Percentiles rank a stretch among this genome's conserved stretches.
Evolutionary conservation across 2,329 filamentous ascomycete species (phyloP).

Genomic region (Didymella segeticola): DNA sequence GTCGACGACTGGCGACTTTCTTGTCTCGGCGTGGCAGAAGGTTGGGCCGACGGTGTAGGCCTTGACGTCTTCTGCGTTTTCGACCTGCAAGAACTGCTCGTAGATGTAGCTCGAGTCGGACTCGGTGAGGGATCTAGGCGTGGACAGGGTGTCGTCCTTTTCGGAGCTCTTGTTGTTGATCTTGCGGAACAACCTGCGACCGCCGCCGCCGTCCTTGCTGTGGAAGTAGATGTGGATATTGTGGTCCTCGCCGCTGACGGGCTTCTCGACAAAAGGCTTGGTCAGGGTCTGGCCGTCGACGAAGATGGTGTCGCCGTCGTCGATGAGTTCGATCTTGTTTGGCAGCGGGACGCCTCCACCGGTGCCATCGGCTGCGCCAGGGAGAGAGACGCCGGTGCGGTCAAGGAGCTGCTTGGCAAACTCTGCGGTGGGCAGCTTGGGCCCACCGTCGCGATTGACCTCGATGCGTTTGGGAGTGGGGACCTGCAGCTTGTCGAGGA

Average conservation of each 20-base stretch:
- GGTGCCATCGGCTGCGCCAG: slow-evolving; percentile 72
- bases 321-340: slow-evolving; percentile 80
- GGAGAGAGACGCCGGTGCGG: slow-evolving; percentile 77
- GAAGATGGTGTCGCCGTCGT: slow-evolving; percentile 84
- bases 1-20: slow-evolving; percentile 96
- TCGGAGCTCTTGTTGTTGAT: slow-evolving; percentile 99
- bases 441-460: slow-evolving; percentile 91
- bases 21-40: slow-evolving; percentile 95
- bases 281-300: slow-evolving; percentile 83
- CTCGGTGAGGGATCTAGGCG: slow-evolving; percentile 83
- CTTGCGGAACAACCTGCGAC: slow-evolving; percentile 91
- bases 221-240: slow-evolving; percentile 99
- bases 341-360: slow-evolving; percentile 64
- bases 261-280: slow-evolving; percentile 98
- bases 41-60: slow-evolving; percentile 93
- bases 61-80: slow-evolving; percentile 98
- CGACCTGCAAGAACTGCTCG: slow-evolving; percentile 94
- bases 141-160: slow-evolving; percentile 76
- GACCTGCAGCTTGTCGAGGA: slow-evolving; percentile 88
- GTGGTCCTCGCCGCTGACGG: slow-evolving; percentile 97
- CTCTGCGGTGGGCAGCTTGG: slow-evolving; percentile 77
- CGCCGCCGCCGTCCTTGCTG: slow-evolving; percentile 83
- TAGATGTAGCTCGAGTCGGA: slow-evolving; percentile 88
- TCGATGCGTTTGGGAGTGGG: slow-evolving; percentile 88
- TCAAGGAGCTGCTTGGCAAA: slow-evolving; percentile 81